Percentiles rank a stretch among this genome's conserved stretches.
phyloP scores from a whole-genome alignment of 73 alveolate species.

The Durusdinium trenchii region DNA sequence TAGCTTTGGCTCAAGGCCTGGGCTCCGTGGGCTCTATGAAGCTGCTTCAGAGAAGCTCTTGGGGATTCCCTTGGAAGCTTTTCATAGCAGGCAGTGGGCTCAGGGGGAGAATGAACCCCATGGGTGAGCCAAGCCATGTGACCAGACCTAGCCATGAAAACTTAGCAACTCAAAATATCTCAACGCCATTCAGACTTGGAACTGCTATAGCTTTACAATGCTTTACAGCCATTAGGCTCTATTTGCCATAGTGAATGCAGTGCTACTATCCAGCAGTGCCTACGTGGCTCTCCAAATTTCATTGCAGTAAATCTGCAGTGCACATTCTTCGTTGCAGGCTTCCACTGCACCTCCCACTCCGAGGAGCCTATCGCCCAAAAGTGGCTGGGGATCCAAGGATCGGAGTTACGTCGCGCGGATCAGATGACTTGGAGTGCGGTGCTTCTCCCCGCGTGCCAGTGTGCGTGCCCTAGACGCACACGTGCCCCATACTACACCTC shows the following conservation, averaged over 20 bases:
- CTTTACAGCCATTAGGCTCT: background rate
- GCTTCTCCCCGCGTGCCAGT: too few relatives aligned
- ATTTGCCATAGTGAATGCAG: background rate
- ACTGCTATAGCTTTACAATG: background rate
- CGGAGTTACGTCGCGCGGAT: too few relatives aligned
- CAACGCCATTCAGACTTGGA: background rate
- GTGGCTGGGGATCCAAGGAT: background rate
- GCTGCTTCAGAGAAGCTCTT: slow-evolving; percentile 24
- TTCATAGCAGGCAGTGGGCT: background rate
- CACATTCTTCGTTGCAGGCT: slow-evolving; percentile 17
- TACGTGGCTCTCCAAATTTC: background rate
- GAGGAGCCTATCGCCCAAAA: slow-evolving; percentile 54
- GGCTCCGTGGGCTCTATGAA: slow-evolving; percentile 5
- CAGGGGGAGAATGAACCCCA: background rate
- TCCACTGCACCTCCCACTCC: slow-evolving; percentile 31
- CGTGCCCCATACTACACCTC: too few relatives aligned
- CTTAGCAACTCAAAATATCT: background rate
- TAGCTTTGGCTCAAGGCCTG: too few relatives aligned
- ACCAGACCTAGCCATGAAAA: background rate
- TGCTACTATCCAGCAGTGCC: background rate
- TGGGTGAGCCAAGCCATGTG: background rate
- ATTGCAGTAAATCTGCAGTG: background rate
- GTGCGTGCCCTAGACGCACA: too few relatives aligned
- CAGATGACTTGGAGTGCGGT: too few relatives aligned
- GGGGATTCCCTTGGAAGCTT: slow-evolving; percentile 32